phyloP scores from a whole-genome alignment of 805 yeast species.

The Zygosaccharomyces bailii region DNA sequence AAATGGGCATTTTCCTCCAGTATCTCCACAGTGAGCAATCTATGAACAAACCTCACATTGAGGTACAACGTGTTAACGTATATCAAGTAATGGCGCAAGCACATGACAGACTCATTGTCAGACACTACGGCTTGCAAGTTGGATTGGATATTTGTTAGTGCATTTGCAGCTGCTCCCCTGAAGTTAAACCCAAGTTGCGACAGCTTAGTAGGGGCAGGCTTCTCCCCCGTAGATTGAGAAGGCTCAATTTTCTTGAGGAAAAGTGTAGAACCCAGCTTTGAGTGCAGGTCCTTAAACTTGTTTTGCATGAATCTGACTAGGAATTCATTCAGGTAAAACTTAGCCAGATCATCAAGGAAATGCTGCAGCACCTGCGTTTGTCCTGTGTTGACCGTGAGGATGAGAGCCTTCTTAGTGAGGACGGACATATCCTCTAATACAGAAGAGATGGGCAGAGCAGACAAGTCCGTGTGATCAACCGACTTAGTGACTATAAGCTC shows the following conservation, averaged over 20 bases:
- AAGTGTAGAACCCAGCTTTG: slow-evolving; percentile 22
- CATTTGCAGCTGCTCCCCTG: slow-evolving; percentile 40
- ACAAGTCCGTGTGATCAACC: slow-evolving; percentile 24
- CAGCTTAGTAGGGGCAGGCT: slow-evolving; percentile 20
- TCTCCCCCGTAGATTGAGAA: slow-evolving; percentile 18
- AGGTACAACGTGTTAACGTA: slow-evolving; percentile 70
- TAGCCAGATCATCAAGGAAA: slow-evolving; percentile 30
- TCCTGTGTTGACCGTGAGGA: slow-evolving; percentile 69
- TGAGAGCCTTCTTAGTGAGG: slow-evolving; percentile 63
- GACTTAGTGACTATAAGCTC: slow-evolving; percentile 29
- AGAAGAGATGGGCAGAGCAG: slow-evolving; percentile 63
- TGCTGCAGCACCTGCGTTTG: slow-evolving; percentile 37
- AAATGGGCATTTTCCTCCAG: slow-evolving; percentile 32
- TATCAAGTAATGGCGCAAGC: slow-evolving; percentile 58
- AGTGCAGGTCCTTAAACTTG: slow-evolving; percentile 28
- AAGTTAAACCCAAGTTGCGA: slow-evolving; percentile 33
- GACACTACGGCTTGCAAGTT: slow-evolving; percentile 34
- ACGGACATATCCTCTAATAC: slow-evolving; percentile 81
- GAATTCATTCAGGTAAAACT: slow-evolving; percentile 33
- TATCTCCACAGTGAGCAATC: slow-evolving; percentile 41
- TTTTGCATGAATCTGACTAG: slow-evolving; percentile 31
- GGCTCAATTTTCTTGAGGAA: slow-evolving; percentile 23
- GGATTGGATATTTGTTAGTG: slow-evolving; percentile 39
- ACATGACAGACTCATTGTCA: slow-evolving; percentile 34
- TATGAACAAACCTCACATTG: slow-evolving; percentile 55